Evolutionary conservation across 179 eudicot genomes (phyloP).

Genomic region (Corrigiola litoralis): DNA sequence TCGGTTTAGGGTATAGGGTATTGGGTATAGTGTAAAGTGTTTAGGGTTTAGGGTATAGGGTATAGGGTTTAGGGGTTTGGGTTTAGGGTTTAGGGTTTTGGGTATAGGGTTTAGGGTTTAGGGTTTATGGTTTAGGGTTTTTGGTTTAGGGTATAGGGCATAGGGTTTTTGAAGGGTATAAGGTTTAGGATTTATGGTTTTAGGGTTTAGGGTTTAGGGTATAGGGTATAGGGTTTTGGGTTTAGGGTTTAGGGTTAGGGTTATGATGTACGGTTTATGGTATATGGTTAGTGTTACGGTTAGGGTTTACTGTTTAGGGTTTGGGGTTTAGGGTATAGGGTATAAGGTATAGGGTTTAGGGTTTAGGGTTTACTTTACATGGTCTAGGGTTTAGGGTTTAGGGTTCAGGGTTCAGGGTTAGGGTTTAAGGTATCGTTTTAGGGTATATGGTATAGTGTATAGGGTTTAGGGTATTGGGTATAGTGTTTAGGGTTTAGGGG

Average conservation of each 20-base stretch:
- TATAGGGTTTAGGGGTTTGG: not conserved
- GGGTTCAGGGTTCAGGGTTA: slow-evolving; percentile 3
- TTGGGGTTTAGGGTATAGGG: not conserved
- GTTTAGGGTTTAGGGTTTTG: not conserved
- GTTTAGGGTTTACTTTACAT: slow-evolving; percentile 9
- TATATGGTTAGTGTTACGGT: slow-evolving; percentile 2
- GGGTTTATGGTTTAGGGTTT: not conserved
- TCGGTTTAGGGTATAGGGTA: not conserved
- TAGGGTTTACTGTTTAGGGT: slow-evolving; percentile 8
- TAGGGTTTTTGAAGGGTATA: too few species aligned
- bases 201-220: too few species aligned
- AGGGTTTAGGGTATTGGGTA: not conserved
- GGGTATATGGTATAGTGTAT: not conserved
- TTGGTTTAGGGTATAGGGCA: too few species aligned
- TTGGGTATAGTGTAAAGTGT: not conserved
- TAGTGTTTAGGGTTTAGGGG: not conserved
- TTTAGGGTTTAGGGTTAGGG: too few species aligned
- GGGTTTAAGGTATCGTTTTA: not conserved
- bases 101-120: not conserved
- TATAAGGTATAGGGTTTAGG: slow-evolving; percentile 1
- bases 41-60: not conserved
- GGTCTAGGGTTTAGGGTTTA: not conserved
- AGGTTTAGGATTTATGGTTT: too few species aligned
- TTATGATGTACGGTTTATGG: not conserved
- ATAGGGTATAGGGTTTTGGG: too few species aligned